These are phyloP conservation scores for Aspergillus melleus DNA, from an alignment of 2,329 filamentous ascomycete species.

Conservation along the genomic window DNA sequence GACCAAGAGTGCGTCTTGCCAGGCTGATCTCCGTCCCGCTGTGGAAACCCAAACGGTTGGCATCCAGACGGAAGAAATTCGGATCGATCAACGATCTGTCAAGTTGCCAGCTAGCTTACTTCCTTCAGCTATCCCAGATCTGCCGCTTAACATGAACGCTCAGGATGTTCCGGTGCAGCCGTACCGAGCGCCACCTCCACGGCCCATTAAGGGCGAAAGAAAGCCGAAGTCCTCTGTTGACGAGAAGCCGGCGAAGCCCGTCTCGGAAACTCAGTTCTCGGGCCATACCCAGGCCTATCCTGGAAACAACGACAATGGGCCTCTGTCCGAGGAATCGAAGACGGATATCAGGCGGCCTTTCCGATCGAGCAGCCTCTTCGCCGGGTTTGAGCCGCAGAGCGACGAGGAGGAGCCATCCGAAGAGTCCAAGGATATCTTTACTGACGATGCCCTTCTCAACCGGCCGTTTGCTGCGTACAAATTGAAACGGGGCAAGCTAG, in stretches of 20 bases:
- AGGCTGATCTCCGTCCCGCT: slow-evolving; percentile 62
- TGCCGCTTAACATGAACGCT: slow-evolving; percentile 36
- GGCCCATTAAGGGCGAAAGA: slow-evolving; percentile 29
- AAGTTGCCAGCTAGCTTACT: slow-evolving; percentile 75
- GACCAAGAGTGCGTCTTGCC: slow-evolving; percentile 78
- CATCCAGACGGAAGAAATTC: slow-evolving; percentile 89
- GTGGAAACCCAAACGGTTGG: slow-evolving; percentile 54
- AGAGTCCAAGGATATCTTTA: slow-evolving; percentile 36
- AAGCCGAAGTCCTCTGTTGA: slow-evolving; percentile 40
- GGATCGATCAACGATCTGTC: slow-evolving; percentile 74
- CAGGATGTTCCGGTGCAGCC: slow-evolving; percentile 33
- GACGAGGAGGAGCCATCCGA: slow-evolving; percentile 46
- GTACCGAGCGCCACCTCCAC: slow-evolving; percentile 36
- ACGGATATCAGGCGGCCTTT: slow-evolving; percentile 67
- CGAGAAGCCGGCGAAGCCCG: slow-evolving; percentile 23
- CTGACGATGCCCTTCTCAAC: slow-evolving; percentile 46
- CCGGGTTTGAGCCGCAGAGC: slow-evolving; percentile 73
- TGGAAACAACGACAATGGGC: slow-evolving; percentile 78
- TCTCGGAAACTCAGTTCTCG: slow-evolving; percentile 18
- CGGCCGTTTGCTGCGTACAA: slow-evolving; percentile 47
- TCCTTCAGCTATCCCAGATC: slow-evolving; percentile 69
- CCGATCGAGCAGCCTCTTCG: slow-evolving; percentile 81
- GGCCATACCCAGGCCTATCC: slow-evolving; percentile 68
- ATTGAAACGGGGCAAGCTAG: slow-evolving; percentile 43
- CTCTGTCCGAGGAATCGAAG: slow-evolving; percentile 60